Conservation (phyloP, 352 stramenopile species). For the Blastocystis sp. region DNA sequence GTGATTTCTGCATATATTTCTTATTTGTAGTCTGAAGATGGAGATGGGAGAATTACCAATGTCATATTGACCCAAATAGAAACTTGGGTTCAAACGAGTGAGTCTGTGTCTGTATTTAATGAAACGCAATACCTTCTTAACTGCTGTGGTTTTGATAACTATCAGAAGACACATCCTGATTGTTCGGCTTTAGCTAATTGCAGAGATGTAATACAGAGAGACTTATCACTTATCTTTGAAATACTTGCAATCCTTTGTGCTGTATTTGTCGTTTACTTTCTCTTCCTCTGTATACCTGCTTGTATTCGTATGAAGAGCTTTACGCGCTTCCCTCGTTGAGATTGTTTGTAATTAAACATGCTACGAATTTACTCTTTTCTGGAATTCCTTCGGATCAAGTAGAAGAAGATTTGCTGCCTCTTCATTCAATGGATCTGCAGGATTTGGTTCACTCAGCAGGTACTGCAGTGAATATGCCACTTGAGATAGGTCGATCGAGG, state of each 20-base stretch:
- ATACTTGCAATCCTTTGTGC: not conserved
- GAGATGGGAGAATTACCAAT: not conserved
- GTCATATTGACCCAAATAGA: not conserved
- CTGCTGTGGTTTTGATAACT: not conserved
- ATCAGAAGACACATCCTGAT: not conserved
- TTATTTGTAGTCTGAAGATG: not conserved
- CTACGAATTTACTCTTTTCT: not conserved
- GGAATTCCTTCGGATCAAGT: not conserved
- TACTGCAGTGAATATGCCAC: conserved; percentile 71
- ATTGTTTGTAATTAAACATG: not conserved
- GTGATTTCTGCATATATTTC: not conserved
- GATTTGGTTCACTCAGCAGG: conserved; percentile 70
- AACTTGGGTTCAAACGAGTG: not conserved
- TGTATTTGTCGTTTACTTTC: not conserved
- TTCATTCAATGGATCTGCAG: conserved; percentile 70
- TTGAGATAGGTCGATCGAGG: conserved; percentile 71
- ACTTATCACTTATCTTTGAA: not conserved
- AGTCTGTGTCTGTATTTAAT: not conserved
- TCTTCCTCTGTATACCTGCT: not conserved
- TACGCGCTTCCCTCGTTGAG: not conserved
- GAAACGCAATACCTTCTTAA: not conserved
- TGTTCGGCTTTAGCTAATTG: conserved; percentile 4
- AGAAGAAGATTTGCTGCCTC: conserved; percentile 6
- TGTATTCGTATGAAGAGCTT: not conserved
- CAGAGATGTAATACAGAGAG: not conserved